Conservation (phyloP, 2,329 filamentous ascomycete genomes). For the Herpomyces periplanetae region DNA sequence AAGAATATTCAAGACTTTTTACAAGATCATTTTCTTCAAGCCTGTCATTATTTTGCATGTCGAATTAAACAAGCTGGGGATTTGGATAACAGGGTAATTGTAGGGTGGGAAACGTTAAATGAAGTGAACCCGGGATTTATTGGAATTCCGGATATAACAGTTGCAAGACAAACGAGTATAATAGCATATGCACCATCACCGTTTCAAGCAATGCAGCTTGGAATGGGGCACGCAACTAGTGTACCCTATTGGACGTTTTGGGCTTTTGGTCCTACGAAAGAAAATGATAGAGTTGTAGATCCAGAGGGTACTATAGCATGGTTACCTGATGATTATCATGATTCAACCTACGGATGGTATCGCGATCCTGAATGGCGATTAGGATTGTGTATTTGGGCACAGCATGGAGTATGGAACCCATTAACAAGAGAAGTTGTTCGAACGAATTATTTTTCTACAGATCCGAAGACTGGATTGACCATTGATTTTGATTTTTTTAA, state of each 20-base stretch:
- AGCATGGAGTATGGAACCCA: slow-evolving; percentile 80
- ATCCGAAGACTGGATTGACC: slow-evolving; percentile 27
- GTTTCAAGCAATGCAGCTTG: slow-evolving; percentile 68
- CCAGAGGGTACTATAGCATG: slow-evolving; percentile 52
- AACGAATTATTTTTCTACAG: slow-evolving; percentile 56
- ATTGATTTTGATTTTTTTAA: slow-evolving; percentile 58
- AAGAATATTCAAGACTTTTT: slow-evolving; percentile 88
- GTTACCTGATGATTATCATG: slow-evolving; percentile 45
- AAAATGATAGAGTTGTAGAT: slow-evolving; percentile 42
- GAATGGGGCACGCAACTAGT: slow-evolving; percentile 63
- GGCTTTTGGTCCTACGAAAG: slow-evolving; percentile 60
- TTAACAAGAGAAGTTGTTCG: slow-evolving; percentile 29
- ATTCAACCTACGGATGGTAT: slow-evolving; percentile 59
- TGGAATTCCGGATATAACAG: slow-evolving; percentile 38
- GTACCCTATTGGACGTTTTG: slow-evolving; percentile 79
- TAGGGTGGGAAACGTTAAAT: slow-evolving; percentile 88
- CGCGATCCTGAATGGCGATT: slow-evolving; percentile 58
- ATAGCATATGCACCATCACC: slow-evolving; percentile 70
- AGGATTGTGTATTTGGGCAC: slow-evolving; percentile 83
- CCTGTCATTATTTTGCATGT: slow-evolving; percentile 39
- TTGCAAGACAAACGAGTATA: too few species aligned
- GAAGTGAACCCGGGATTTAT: slow-evolving; percentile 69
- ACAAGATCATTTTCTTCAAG: slow-evolving; percentile 43
- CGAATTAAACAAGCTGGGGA: slow-evolving; percentile 65
- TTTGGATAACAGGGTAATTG: slow-evolving; percentile 44